Conservation (phyloP, 306 rosid genomes). For the Cucurbita ficifolia region DNA sequence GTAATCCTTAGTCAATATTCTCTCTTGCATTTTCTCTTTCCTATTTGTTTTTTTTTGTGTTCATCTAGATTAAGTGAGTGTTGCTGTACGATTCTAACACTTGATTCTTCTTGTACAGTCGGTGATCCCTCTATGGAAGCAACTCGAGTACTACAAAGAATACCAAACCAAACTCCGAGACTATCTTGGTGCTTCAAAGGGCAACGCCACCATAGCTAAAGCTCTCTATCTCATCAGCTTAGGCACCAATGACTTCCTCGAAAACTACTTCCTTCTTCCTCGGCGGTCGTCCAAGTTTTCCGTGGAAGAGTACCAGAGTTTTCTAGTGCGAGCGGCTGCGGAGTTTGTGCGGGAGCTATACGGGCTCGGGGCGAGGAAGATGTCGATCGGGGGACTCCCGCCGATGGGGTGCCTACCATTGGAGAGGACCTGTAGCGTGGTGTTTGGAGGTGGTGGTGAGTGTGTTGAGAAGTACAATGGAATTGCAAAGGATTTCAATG, state of each 20-base stretch:
- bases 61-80: no score
- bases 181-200: constrained; percentile 29
- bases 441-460: constrained; percentile 4
- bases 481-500: constrained; percentile 28
- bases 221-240: constrained; percentile 30
- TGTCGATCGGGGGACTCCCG: constrained; percentile 30
- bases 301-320: constrained; percentile 28
- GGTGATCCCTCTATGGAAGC: constrained; percentile 49
- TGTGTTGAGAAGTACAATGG: constrained; percentile 28
- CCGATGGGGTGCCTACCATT: constrained; percentile 60
- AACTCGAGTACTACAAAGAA: constrained; percentile 34
- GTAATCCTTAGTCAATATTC: no score
- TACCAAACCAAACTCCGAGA: constrained; percentile 29
- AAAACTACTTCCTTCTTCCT: constrained; percentile 28
- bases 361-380: constrained; percentile 30
- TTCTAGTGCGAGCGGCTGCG: constrained; percentile 20
- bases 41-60: no score
- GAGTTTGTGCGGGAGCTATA: constrained; percentile 21
- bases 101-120: constrained; percentile 19
- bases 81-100: no score
- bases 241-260: constrained; percentile 55
- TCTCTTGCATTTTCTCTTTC: no score
- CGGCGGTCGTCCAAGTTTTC: constrained; percentile 26
- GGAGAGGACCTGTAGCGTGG: constrained; percentile 27
- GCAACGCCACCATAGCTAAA: constrained; percentile 26